These are phyloP conservation scores for Saccharum spontaneum DNA, from an alignment of 176 grass and related monocot genomes.

Conservation along the genomic window DNA sequence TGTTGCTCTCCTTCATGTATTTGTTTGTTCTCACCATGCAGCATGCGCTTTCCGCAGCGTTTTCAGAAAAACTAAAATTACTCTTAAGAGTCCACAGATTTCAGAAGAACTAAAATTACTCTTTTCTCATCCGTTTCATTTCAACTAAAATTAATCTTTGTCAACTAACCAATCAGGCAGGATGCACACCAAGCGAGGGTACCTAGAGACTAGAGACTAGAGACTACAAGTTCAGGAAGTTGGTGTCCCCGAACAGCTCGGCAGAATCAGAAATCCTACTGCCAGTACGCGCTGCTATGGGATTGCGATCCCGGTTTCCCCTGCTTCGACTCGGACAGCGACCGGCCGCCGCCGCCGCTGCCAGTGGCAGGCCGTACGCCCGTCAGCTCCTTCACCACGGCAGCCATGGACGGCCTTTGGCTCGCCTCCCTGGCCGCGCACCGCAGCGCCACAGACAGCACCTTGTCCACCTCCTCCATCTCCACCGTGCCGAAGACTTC, in stretches of 20 bases:
- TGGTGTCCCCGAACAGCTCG: background rate
- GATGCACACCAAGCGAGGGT: background rate
- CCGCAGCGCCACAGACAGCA: constrained; percentile 54
- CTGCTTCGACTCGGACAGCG: constrained; percentile 24
- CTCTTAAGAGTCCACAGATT: no score
- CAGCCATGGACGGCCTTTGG: constrained; percentile 53
- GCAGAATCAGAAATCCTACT: background rate
- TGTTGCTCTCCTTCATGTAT: no score
- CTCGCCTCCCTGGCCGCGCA: constrained; percentile 44
- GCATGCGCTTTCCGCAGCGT: no score
- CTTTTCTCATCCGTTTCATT: no score
- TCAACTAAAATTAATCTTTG: background rate
- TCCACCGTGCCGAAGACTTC: constrained; percentile 49
- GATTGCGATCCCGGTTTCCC: background rate
- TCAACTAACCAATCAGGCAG: background rate
- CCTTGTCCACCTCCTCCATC: constrained; percentile 51
- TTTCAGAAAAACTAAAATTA: no score
- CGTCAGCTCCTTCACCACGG: constrained; percentile 60
- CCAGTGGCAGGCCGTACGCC: constrained; percentile 16
- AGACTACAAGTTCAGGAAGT: background rate
- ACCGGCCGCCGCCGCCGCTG: background rate
- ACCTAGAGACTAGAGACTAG: background rate
- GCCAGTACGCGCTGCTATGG: background rate
- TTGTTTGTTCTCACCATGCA: no score
- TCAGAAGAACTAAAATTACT: no score